These are phyloP conservation scores for Canavalia ensiformis DNA, from an alignment of 306 rosid genomes.

Conservation along the genomic window DNA sequence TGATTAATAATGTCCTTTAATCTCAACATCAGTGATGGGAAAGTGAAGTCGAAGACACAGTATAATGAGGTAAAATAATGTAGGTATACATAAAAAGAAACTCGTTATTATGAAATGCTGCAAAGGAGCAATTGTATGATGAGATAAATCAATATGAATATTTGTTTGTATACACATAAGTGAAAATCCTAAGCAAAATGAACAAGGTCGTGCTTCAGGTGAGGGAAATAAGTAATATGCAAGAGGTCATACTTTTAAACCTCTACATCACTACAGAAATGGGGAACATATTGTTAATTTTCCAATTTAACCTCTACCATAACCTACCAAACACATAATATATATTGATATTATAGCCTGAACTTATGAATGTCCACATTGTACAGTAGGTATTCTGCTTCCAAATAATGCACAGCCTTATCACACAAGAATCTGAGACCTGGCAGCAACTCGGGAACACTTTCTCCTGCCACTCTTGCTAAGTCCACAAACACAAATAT, in stretches of 20 bases:
- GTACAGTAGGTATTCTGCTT: constrained; percentile 22
- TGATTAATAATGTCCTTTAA: not conserved
- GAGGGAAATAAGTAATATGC: not conserved
- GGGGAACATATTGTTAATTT: constrained; percentile 2
- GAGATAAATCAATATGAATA: constrained; percentile 19
- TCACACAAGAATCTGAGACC: constrained; percentile 59
- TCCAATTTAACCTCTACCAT: not conserved
- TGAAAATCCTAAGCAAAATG: constrained; percentile 6
- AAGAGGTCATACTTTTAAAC: constrained; percentile 25
- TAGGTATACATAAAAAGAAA: not conserved
- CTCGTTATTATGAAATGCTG: not conserved
- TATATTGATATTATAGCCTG: constrained; percentile 22
- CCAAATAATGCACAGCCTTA: constrained; percentile 29
- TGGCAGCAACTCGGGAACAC: constrained; percentile 67
- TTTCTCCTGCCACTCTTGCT: constrained; percentile 65
- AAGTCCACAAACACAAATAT: constrained; percentile 79
- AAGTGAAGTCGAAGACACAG: not conserved
- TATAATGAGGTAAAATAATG: constrained; percentile 21
- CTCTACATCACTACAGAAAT: not conserved
- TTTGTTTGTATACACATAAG: constrained; percentile 31
- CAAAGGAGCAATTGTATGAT: constrained; percentile 15
- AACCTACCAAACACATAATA: not conserved
- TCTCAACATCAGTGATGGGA: constrained; percentile 17
- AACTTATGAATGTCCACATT: constrained; percentile 16
- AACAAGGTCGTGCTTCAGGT: not conserved